A percentile compares a stretch with the other conserved stretches of the same genome.
phyloP scores from a whole-genome alignment of 345 rosid genomes.

The Brassica nigra region DNA sequence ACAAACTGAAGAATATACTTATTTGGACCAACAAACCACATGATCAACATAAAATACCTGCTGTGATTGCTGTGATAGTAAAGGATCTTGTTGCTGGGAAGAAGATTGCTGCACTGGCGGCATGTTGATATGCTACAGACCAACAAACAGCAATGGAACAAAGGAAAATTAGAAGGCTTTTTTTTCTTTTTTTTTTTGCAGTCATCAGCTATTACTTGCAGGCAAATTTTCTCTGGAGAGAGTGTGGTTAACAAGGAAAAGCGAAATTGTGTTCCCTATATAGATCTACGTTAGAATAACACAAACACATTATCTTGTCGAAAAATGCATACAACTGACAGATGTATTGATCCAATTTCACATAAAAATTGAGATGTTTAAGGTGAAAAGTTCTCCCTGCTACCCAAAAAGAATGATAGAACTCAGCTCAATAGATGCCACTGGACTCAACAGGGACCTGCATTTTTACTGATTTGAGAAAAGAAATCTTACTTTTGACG shows the following conservation, averaged over 20 bases:
- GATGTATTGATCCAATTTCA: constrained; percentile 16
- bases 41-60: constrained; percentile 56
- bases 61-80: constrained; percentile 71
- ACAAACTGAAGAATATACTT: constrained; percentile 15
- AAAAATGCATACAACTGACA: constrained; percentile 26
- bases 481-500: constrained; percentile 68
- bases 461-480: constrained; percentile 5
- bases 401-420: not conserved
- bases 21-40: constrained; percentile 15
- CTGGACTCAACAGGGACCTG: constrained; percentile 24
- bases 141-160: not conserved
- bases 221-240: not conserved
- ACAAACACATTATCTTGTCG: not conserved
- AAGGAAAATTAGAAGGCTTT: too few relatives aligned
- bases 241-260: constrained; percentile 21
- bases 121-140: constrained; percentile 71
- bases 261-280: constrained; percentile 9
- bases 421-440: constrained; percentile 13
- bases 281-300: constrained; percentile 19
- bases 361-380: constrained; percentile 14
- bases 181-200: not conserved
- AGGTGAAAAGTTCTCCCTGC: too few relatives aligned
- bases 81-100: constrained; percentile 85
- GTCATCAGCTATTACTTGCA: constrained; percentile 18
- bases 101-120: constrained; percentile 86